A percentile compares a stretch with the other conserved stretches of the same genome.
phyloP scores from a whole-genome alignment of 2,329 filamentous ascomycete species.

The Aspergillus brunneoviolaceus region DNA sequence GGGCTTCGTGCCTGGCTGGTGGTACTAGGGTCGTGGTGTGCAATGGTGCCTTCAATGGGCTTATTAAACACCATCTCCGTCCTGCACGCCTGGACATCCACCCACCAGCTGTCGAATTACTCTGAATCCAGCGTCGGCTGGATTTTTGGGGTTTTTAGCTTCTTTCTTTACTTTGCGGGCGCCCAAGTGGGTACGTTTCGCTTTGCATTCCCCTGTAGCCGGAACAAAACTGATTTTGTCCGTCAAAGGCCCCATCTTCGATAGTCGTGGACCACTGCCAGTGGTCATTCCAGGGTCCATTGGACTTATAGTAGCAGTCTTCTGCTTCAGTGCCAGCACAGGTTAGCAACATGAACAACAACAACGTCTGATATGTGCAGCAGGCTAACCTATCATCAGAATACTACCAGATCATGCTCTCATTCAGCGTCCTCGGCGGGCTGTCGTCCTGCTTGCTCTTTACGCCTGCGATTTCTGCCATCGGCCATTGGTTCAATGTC shows the following conservation, averaged over 20 bases:
- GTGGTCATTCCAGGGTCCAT: conserved; percentile 33
- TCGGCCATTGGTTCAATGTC: conserved; percentile 35
- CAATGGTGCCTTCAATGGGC: conserved; percentile 42
- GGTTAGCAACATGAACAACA: background rate
- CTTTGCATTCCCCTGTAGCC: background rate
- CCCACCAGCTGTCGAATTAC: conserved; percentile 34
- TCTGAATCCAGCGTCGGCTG: conserved; percentile 38
- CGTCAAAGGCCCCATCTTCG: conserved; percentile 33
- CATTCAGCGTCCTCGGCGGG: conserved; percentile 32
- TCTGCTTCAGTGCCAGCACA: conserved; percentile 20
- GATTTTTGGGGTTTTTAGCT: conserved; percentile 44
- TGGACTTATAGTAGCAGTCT: conserved; percentile 32
- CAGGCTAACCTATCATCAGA: conserved; percentile 20
- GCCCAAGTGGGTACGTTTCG: conserved; percentile 21
- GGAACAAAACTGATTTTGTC: conserved; percentile 13
- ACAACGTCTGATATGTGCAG: background rate
- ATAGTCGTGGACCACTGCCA: conserved; percentile 33
- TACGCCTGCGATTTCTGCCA: conserved; percentile 28
- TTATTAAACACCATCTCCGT: conserved; percentile 41
- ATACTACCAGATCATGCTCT: conserved; percentile 39
- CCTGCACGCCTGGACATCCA: conserved; percentile 38
- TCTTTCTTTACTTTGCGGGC: conserved; percentile 36
- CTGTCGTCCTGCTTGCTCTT: conserved; percentile 28
- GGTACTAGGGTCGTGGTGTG: conserved; percentile 39
- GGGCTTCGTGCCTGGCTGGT: conserved; percentile 45